These are phyloP conservation scores for Earliella scabrosa DNA, from an alignment of 1,284 basidiomycete species.

Conservation along the genomic window DNA sequence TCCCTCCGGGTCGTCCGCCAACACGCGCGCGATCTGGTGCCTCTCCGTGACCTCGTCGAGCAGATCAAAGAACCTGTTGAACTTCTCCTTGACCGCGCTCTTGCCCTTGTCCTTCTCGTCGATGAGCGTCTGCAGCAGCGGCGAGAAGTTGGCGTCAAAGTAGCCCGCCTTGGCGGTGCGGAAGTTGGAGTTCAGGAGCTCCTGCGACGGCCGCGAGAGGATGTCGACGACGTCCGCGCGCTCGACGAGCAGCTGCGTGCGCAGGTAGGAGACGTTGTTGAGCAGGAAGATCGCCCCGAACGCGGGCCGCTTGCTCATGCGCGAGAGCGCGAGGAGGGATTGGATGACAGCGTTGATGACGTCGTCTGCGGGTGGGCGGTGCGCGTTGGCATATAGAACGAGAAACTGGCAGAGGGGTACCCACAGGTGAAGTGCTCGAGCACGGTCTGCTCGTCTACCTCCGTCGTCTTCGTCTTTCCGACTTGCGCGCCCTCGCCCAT, in stretches of 20 bases:
- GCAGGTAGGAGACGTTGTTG: conserved; percentile 77
- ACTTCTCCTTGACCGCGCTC: conserved; percentile 76
- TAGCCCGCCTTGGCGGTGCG: conserved; percentile 81
- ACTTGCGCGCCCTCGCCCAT: conserved; percentile 81
- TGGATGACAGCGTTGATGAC: conserved; percentile 63
- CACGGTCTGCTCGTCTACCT: conserved; percentile 60
- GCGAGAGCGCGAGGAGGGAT: conserved; percentile 64
- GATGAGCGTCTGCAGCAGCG: conserved; percentile 70
- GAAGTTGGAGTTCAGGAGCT: conserved; percentile 66
- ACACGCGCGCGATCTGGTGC: conserved; percentile 66
- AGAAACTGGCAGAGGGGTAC: no score
- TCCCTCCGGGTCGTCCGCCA: conserved; percentile 70
- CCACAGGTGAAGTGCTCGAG: conserved; percentile 76
- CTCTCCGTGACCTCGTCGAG: conserved; percentile 78
- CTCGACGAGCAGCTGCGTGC: conserved; percentile 57
- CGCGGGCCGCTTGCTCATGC: conserved; percentile 64
- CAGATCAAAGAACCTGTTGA: conserved; percentile 77
- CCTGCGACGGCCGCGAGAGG: conserved; percentile 63
- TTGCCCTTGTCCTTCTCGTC: conserved; percentile 71
- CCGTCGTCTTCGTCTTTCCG: conserved; percentile 52
- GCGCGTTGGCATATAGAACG: no score
- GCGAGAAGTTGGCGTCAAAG: conserved; percentile 80
- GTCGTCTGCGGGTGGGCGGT: conserved; percentile 60
- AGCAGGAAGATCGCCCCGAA: conserved; percentile 76
- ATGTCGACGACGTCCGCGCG: conserved; percentile 47